Evolutionary conservation across 331 rosid genomes (phyloP).

Genomic region (Saraca asoca): DNA sequence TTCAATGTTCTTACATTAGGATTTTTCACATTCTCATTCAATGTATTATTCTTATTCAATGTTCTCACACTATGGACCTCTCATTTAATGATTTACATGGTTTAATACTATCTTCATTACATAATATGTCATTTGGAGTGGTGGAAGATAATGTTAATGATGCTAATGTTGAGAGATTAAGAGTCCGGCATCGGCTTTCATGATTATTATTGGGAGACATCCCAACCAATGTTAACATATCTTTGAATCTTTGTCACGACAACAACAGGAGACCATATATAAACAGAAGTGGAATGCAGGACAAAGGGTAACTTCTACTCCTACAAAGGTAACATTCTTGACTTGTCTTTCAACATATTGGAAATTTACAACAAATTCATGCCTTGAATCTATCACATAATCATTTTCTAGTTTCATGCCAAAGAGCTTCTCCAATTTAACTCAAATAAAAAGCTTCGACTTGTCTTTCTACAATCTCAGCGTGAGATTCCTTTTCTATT

Average conservation of each 20-base stretch:
- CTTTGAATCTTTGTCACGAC: too few species aligned
- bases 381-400: slow-evolving; percentile 37
- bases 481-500: slow-evolving; percentile 31
- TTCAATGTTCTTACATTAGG: too few species aligned
- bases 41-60: too few species aligned
- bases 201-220: too few species aligned
- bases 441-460: slow-evolving; percentile 34
- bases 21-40: too few species aligned
- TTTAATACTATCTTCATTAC: slow-evolving; percentile 33
- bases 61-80: slow-evolving; percentile 31
- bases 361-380: neutral
- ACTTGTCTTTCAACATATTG: slow-evolving; percentile 25
- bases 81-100: slow-evolving; percentile 23
- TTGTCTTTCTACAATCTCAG: slow-evolving; percentile 36
- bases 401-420: slow-evolving; percentile 33
- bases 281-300: slow-evolving; percentile 19
- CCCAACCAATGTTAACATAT: too few species aligned
- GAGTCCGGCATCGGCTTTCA: too few species aligned
- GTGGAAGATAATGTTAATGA: neutral
- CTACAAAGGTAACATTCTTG: slow-evolving; percentile 4
- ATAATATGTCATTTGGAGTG: neutral
- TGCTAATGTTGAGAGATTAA: neutral
- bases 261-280: too few species aligned
- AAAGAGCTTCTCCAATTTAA: slow-evolving; percentile 18
- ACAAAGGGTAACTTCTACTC: slow-evolving; percentile 10